phyloP scores from a whole-genome alignment of 495 filamentous ascomycete genomes.

The Evansstolkia leycettana region DNA sequence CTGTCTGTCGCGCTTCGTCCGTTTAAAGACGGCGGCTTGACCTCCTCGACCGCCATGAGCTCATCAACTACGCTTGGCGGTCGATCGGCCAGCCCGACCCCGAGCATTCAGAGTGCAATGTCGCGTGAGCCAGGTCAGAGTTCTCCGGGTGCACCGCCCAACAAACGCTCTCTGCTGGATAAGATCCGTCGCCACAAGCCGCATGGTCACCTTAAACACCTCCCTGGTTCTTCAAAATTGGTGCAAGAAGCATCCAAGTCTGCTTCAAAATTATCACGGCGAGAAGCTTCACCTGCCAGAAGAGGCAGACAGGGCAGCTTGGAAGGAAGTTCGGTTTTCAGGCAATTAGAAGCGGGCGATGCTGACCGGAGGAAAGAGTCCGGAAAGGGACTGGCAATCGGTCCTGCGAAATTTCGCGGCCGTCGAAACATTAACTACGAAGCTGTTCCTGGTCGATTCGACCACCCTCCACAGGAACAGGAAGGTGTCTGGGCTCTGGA shows the following conservation, averaged over 20 bases:
- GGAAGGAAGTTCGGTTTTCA: constrained; percentile 17
- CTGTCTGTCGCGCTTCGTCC: constrained; percentile 41
- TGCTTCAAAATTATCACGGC: constrained; percentile 30
- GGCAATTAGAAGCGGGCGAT: constrained; percentile 20
- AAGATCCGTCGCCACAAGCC: constrained; percentile 48
- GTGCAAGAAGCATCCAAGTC: constrained; percentile 27
- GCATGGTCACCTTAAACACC: constrained; percentile 37
- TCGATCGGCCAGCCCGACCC: constrained; percentile 65
- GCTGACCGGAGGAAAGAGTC: constrained; percentile 32
- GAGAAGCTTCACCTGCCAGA: constrained; percentile 38
- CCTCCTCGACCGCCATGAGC: constrained; percentile 30
- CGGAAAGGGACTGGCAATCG: constrained; percentile 25
- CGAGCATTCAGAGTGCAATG: constrained; percentile 49
- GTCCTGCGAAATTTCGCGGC: constrained; percentile 18
- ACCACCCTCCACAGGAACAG: constrained; percentile 19
- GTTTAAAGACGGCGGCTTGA: constrained; percentile 30
- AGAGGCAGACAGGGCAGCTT: constrained; percentile 30
- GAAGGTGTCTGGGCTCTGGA: constrained; percentile 56
- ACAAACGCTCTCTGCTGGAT: constrained; percentile 54
- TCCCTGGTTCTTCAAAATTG: constrained; percentile 43
- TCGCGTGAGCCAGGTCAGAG: constrained; percentile 38
- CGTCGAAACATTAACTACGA: constrained; percentile 50
- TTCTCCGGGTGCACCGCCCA: constrained; percentile 44
- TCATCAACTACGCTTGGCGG: constrained; percentile 34
- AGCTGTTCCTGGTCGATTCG: constrained; percentile 12